These are phyloP conservation scores for Citrus maxima DNA, from an alignment of 345 rosid species.

Conservation along the genomic window DNA sequence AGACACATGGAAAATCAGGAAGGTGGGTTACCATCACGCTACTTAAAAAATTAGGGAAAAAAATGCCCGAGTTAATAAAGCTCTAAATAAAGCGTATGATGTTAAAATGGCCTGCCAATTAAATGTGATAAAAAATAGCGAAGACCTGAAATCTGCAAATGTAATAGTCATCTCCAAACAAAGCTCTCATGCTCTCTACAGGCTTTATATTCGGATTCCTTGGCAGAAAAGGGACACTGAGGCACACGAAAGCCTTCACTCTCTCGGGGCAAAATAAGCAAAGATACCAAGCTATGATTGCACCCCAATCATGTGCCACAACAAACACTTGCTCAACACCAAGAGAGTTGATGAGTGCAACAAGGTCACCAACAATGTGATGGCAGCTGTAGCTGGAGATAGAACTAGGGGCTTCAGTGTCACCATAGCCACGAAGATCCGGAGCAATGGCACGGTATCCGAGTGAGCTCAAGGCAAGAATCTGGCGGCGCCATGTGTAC, in stretches of 20 bases:
- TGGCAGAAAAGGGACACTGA: constrained; percentile 68
- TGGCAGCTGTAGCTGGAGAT: constrained; percentile 48
- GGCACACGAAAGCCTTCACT: constrained; percentile 56
- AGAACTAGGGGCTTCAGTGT: constrained; percentile 51
- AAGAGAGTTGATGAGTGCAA: constrained; percentile 55
- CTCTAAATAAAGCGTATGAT: too few relatives aligned
- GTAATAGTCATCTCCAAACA: constrained; percentile 77
- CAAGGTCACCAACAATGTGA: constrained; percentile 58
- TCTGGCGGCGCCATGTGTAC: constrained; percentile 92
- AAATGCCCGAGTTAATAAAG: too few relatives aligned
- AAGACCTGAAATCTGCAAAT: constrained; percentile 84
- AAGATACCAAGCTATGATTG: constrained; percentile 65
- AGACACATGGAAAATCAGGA: too few relatives aligned
- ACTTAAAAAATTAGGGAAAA: too few relatives aligned
- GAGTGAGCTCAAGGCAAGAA: constrained; percentile 42
- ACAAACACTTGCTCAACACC: constrained; percentile 54
- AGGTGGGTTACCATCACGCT: too few relatives aligned
- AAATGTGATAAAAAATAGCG: too few relatives aligned
- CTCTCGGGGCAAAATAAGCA: constrained; percentile 69
- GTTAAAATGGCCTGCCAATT: too few relatives aligned
- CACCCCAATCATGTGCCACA: constrained; percentile 88
- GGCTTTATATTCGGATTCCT: constrained; percentile 59
- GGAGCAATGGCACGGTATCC: constrained; percentile 75
- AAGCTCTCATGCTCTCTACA: constrained; percentile 43
- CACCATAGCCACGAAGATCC: constrained; percentile 80